Base-by-base conservation (phyloP, 2,329 filamentous ascomycete genomes). In the Colletotrichum nymphaeae region DNA sequence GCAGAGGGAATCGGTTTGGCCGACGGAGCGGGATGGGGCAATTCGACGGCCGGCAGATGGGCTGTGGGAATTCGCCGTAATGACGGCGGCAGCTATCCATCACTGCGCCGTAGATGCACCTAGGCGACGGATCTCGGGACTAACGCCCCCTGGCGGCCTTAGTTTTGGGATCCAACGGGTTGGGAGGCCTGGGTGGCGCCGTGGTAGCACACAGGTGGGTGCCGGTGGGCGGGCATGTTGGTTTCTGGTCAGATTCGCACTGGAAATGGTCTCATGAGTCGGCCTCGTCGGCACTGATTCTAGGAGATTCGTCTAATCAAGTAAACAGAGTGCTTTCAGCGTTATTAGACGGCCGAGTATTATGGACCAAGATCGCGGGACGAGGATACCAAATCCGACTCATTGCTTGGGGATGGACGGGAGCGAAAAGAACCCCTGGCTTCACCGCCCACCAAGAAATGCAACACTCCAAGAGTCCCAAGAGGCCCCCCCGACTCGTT, bases 11-110 rank as follows among this genome's bases (percentile, higher is more conserved):
- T 67, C 57, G 58, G 66, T 69, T 49, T 69, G 66, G 42, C 69
- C 69, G 58, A 72, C 65, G 69, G 69, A 64, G 46, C 69, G 69
- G 59, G 55, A 69, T 69, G 69, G 66, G 42, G 59, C 26, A 63
- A 69, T 26, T 55, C 22, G 35, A 55, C 19, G 42, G 46, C 53
- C 65, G 53, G 69, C 12, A 69, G 30, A 58, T 58, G 49, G 30
- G 4, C 26, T 9, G 37, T 3, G 2, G 11, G n/a, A 42, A n/a
- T 55, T 22, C 69, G 56, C 49, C 52, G 57, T 32, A 5, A 28
- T 42, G 16, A 35, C 69, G 69, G 58, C 12, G 69, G 58, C 12
- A 52, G n/a, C 14, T 37, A 26, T 26, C 19, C 55, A 30, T 56
- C 24, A 16, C 56, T 70, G 32, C 68, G 57, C 56, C 56, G 52